A percentile compares a stretch with the other conserved stretches of the same genome.
These are phyloP conservation scores for Clausena lansium DNA, from an alignment of 345 rosid genomes.

Conservation along the genomic window DNA sequence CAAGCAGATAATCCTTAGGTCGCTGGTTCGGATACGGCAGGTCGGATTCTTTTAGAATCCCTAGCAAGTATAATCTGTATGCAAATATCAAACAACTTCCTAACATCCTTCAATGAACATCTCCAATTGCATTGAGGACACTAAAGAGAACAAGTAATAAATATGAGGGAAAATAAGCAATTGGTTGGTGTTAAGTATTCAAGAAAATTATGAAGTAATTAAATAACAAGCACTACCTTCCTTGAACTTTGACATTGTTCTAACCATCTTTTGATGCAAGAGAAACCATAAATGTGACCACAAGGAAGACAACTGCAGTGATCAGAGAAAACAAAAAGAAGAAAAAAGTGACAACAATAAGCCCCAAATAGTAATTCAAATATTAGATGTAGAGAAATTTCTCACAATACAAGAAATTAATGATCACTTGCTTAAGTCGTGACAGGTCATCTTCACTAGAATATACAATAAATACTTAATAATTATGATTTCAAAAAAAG, in stretches of 20 bases:
- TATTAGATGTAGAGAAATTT: neutral
- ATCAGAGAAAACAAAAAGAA: neutral
- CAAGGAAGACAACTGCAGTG: slow-evolving; percentile 83
- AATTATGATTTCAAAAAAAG: neutral
- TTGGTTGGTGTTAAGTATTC: neutral
- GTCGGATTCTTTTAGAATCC: no score
- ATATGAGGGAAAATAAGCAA: neutral
- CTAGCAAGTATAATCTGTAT: no score
- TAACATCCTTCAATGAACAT: slow-evolving; percentile 55
- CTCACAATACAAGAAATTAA: neutral
- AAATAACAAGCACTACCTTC: no score
- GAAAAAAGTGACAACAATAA: no score
- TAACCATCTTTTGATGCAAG: no score
- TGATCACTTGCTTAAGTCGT: neutral
- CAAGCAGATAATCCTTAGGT: no score
- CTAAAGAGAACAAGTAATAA: slow-evolving; percentile 30
- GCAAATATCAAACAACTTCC: slow-evolving; percentile 57
- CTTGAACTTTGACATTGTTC: no score
- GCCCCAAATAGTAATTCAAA: neutral
- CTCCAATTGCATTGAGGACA: no score
- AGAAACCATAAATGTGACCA: slow-evolving; percentile 84
- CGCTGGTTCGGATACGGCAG: no score
- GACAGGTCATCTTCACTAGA: neutral
- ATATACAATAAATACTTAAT: neutral
- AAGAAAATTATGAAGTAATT: no score